Evolutionary conservation across 371 early-diverging fungal species (phyloP).

Genomic region (Polyrhizophydium stewartii): DNA sequence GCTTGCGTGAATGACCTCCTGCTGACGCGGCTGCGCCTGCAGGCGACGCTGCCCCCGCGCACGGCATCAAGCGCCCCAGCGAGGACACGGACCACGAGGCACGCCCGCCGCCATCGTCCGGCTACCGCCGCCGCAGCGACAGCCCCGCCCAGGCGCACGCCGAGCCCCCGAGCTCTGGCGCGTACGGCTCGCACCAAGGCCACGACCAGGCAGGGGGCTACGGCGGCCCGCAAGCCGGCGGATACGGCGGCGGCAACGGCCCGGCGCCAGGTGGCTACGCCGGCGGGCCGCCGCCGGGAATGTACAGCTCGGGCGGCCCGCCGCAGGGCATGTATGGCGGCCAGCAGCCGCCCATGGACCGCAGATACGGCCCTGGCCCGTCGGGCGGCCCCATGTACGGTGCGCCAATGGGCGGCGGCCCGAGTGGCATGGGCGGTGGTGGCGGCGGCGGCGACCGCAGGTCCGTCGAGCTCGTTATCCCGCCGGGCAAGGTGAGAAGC

Average conservation of each 20-base stretch:
- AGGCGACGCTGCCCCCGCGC: not conserved
- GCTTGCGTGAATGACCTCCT: too few relatives aligned
- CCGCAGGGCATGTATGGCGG: not conserved
- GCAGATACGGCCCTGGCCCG: conserved; percentile 18
- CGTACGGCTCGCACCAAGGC: not conserved
- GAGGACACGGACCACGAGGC: conserved; percentile 11
- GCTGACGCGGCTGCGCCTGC: too few relatives aligned
- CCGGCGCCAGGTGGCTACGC: too few relatives aligned
- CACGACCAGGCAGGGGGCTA: not conserved
- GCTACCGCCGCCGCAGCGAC: conserved; percentile 9
- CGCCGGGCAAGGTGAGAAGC: conserved; percentile 6
- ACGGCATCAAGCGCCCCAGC: conserved; percentile 11
- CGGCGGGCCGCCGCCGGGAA: too few relatives aligned
- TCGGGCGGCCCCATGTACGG: conserved; percentile 14
- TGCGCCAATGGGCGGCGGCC: too few relatives aligned
- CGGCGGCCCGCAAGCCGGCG: not conserved
- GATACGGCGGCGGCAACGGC: conserved; percentile 7
- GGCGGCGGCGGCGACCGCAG: not conserved
- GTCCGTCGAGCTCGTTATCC: not conserved
- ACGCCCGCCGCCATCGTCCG: conserved; percentile 17
- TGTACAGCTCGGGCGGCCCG: too few relatives aligned
- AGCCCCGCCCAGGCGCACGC: not conserved
- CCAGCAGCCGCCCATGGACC: not conserved
- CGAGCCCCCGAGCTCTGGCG: not conserved
- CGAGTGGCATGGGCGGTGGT: conserved; percentile 6